Evolutionary conservation across 768 basidiomycete genomes (phyloP).

Genomic region (Amanita inopinata): DNA sequence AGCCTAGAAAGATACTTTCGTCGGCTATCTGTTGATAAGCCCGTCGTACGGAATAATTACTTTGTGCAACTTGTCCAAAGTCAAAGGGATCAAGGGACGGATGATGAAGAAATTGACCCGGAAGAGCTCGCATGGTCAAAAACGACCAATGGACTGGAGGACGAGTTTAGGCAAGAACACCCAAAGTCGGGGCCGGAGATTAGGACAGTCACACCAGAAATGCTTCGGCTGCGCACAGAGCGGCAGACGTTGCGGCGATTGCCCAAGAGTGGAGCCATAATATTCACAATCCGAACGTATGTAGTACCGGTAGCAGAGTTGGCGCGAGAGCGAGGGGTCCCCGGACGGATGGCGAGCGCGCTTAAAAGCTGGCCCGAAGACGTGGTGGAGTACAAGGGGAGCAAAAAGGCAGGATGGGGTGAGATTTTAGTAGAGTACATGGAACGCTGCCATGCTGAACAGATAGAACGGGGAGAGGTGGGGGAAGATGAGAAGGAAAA

Average conservation of each 20-base stretch:
- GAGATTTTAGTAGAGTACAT: conserved; percentile 27
- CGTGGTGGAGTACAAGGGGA: conserved; percentile 41
- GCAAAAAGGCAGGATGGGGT: conserved; percentile 23
- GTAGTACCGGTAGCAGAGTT: conserved; percentile 44
- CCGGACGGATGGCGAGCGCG: conserved; percentile 53
- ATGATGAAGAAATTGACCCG: conserved; percentile 31
- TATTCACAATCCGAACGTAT: conserved; percentile 67
- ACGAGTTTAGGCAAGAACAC: conserved; percentile 24
- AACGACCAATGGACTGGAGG: conserved; percentile 47
- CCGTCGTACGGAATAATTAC: conserved; percentile 67
- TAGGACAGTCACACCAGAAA: conserved; percentile 22
- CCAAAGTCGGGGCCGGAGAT: conserved; percentile 10
- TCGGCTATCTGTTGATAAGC: conserved; percentile 54
- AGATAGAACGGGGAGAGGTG: conserved; percentile 12
- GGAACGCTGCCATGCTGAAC: conserved; percentile 18
- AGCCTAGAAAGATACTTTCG: conserved; percentile 67
- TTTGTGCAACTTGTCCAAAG: conserved; percentile 29
- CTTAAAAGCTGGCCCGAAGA: conserved; percentile 58
- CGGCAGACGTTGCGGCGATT: conserved; percentile 60
- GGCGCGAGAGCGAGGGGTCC: conserved; percentile 43
- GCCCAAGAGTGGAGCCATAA: conserved; percentile 49
- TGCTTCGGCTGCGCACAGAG: conserved; percentile 50
- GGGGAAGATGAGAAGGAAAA: conserved; percentile 7
- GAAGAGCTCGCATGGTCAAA: conserved; percentile 60
- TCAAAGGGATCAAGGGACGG: conserved; percentile 11